These are phyloP conservation scores for Fusarium oligoseptatum DNA, from an alignment of 2,329 filamentous ascomycete species.

Conservation along the genomic window DNA sequence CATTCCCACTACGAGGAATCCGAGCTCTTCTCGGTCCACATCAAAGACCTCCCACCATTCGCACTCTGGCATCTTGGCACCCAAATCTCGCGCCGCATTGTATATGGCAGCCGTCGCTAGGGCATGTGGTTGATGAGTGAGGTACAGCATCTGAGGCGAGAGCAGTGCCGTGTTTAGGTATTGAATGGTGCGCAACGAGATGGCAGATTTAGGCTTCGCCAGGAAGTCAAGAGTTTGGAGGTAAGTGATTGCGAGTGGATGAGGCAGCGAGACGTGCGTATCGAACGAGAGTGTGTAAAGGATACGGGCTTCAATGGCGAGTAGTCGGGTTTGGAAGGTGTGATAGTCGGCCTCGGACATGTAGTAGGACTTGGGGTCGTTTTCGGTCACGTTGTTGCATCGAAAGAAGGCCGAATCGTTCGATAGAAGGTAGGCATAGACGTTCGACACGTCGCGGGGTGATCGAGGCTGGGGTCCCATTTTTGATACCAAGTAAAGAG, in stretches of 20 bases:
- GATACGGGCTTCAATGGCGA: constrained; percentile 82
- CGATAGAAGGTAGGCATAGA: constrained; percentile 85
- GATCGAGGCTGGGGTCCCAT: constrained; percentile 82
- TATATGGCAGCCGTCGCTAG: constrained; percentile 93
- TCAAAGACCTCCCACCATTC: constrained; percentile 99
- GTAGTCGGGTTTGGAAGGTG: constrained; percentile 71
- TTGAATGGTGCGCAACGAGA: constrained; percentile 76
- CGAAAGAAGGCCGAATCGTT: constrained; percentile 68
- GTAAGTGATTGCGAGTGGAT: constrained; percentile 90
- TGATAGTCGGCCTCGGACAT: constrained; percentile 81
- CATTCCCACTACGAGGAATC: constrained; percentile 90
- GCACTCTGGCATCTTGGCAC: constrained; percentile 82
- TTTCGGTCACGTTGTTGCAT: constrained; percentile 49
- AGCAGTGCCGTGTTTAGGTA: constrained; percentile 90
- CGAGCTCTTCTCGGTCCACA: constrained; percentile 92
- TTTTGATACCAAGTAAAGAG: constrained; percentile 86
- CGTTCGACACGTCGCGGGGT: constrained; percentile 84
- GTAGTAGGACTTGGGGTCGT: constrained; percentile 71
- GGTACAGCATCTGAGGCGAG: constrained; percentile 88
- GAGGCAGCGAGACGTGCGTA: constrained; percentile 86
- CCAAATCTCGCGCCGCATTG: constrained; percentile 82
- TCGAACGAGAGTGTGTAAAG: constrained; percentile 84
- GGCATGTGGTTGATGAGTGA: constrained; percentile 90
- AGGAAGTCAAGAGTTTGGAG: constrained; percentile 86
- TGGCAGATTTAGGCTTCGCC: constrained; percentile 58